Evolutionary conservation across 768 basidiomycete genomes (phyloP).

Genomic region (Nidularia pulvinata): DNA sequence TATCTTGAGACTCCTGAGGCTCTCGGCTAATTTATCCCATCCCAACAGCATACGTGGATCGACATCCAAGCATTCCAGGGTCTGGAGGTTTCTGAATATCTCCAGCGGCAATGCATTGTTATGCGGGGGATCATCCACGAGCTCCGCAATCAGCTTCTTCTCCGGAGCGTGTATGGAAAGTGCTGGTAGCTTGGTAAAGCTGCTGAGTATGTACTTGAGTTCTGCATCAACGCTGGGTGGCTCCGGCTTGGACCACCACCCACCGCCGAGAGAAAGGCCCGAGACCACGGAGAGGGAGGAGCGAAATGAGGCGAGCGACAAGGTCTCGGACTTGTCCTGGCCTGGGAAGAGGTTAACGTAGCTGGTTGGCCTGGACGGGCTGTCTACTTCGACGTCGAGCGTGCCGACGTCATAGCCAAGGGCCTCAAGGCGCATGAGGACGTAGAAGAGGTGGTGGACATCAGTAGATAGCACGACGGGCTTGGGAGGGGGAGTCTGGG

Average conservation of each 20-base stretch:
- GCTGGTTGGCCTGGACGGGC: conserved; percentile 75
- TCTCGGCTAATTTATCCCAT: conserved; percentile 78
- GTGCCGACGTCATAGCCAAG: conserved; percentile 76
- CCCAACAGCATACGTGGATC: conserved; percentile 83
- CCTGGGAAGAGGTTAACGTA: conserved; percentile 60
- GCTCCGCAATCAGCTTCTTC: conserved; percentile 65
- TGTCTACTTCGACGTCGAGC: conserved; percentile 75
- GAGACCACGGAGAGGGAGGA: conserved; percentile 81
- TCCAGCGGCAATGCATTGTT: conserved; percentile 81
- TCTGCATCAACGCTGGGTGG: conserved; percentile 65
- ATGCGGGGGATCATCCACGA: conserved; percentile 66
- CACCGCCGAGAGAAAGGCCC: conserved; percentile 65
- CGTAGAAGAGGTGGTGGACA: conserved; percentile 85
- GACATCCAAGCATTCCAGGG: conserved; percentile 73
- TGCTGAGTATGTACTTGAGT: conserved; percentile 86
- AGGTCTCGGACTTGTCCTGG: conserved; percentile 68
- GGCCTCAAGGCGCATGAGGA: conserved; percentile 85
- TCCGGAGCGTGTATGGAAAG: conserved; percentile 66
- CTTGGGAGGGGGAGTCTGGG: conserved; percentile 35
- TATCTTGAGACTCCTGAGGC: conserved; percentile 73
- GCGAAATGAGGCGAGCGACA: conserved; percentile 73
- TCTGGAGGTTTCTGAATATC: conserved; percentile 83
- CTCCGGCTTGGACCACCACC: conserved; percentile 71
- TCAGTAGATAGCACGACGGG: conserved; percentile 72
- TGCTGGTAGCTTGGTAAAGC: conserved; percentile 89